Base-by-base conservation (phyloP, 805 yeast species). In the Pichia nakasei region DNA sequence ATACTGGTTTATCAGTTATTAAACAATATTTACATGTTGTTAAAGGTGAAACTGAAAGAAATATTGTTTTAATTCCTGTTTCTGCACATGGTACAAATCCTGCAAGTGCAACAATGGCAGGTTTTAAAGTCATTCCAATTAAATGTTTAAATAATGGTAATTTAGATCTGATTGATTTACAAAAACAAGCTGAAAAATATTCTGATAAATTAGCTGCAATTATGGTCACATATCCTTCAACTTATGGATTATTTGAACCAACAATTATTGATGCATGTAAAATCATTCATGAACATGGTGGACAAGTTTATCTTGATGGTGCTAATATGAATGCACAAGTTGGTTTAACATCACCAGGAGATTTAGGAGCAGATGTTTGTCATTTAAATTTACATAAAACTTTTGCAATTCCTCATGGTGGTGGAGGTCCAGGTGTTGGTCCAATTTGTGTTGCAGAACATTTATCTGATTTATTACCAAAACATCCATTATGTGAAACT, bases 291-390 rank as follows among this genome's bases (percentile, higher is more conserved):
- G 54, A 65, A 18, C 64, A 81, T 56, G 97, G 98, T 45, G 98
- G 97, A 22, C 95, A 89, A 65, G 97, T 93, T 19, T 93, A 93
- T 67, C 70, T 91, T 67, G 98, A 93, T 66, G 98, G 98, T 62
- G 98, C 98, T 45, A 93, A 93, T 67, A 93, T 93, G 98, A 93
- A 93, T 63, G 98, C 98, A 0, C 98, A 93, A 68, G 95, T 93
- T 39, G 98, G 98, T 13, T 72, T 93, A 48, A 91, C 97, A 0
- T 85, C 95, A 7, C 97, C 98, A 9, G 98, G 97, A 46, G 97
- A 88, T 59, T 69, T 93, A 54, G 97, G 97, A 42, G 97, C 97
- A 12, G 98, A 93, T 67, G 97, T 93, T 35, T 93, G 98, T 64
- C 98, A 93, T 59, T 75, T 93, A 69, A 93, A 93, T 64, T 72